Percentiles rank a stretch among this genome's conserved stretches.
Evolutionary conservation across 768 basidiomycete species (phyloP).

Genomic region (Antrodiella citrinella): DNA sequence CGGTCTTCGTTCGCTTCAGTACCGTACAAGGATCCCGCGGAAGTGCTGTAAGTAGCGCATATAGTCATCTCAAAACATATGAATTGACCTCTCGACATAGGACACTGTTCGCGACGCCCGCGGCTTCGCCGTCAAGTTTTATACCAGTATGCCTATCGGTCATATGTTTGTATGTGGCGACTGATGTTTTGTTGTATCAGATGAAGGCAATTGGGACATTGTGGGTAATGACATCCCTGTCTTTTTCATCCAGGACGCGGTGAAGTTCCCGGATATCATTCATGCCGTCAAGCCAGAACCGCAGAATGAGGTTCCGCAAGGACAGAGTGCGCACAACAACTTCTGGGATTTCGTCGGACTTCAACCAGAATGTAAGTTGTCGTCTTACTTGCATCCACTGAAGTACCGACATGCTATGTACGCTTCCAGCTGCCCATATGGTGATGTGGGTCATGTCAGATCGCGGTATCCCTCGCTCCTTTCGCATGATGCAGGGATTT

Average conservation of each 20-base stretch:
- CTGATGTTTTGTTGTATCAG: conserved; percentile 1
- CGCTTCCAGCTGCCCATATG: conserved; percentile 16
- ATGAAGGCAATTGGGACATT: conserved; percentile 83
- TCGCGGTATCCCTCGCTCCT: conserved; percentile 77
- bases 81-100: conserved; percentile 19
- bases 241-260: conserved; percentile 74
- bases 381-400: not conserved
- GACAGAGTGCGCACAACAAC: conserved; percentile 70
- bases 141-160: conserved; percentile 44
- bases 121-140: conserved; percentile 80
- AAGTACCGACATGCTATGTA: no score
- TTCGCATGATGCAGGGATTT: conserved; percentile 85
- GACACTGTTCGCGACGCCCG: conserved; percentile 79
- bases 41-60: conserved; percentile 51
- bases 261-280: conserved; percentile 81
- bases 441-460: conserved; percentile 81
- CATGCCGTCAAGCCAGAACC: conserved; percentile 86
- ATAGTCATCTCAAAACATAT: not conserved
- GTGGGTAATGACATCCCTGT: conserved; percentile 82
- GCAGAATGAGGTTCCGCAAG: conserved; percentile 69
- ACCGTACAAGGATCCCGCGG: conserved; percentile 79
- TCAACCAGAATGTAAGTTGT: conserved; percentile 48
- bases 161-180: not conserved
- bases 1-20: conserved; percentile 77
- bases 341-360: conserved; percentile 82